Conservation (phyloP, 768 basidiomycete genomes). For the Hemileccinum impolitum region DNA sequence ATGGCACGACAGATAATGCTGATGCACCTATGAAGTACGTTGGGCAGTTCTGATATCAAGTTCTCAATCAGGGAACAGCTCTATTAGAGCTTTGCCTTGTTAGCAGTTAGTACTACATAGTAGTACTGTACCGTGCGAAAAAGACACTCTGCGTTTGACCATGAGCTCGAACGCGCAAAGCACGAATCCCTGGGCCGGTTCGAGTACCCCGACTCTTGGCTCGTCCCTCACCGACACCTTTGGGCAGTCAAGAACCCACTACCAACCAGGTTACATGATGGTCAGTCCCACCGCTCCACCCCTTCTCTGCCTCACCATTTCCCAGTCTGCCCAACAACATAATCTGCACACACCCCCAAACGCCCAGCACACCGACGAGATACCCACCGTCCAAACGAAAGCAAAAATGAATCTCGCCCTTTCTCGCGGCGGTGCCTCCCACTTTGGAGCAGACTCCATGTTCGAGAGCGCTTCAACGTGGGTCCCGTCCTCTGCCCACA, state of each 20-base stretch:
- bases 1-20: too few species aligned
- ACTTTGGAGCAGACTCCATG: conserved; percentile 85
- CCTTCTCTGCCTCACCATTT: not conserved
- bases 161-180: conserved; percentile 36
- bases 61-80: too few species aligned
- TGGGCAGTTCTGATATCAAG: too few species aligned
- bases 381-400: conserved; percentile 74
- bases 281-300: conserved; percentile 39
- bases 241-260: conserved; percentile 70
- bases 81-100: too few species aligned
- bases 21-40: too few species aligned
- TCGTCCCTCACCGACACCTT: conserved; percentile 64
- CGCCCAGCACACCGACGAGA: conserved; percentile 65
- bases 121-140: not conserved
- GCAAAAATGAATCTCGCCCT: conserved; percentile 75
- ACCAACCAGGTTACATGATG: conserved; percentile 80
- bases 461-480: conserved; percentile 57
- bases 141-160: not conserved
- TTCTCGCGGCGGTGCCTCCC: conserved; percentile 58
- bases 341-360: conserved; percentile 54
- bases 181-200: conserved; percentile 52
- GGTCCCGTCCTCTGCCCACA: not conserved
- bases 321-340: conserved; percentile 55
- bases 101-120: too few species aligned
- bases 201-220: conserved; percentile 44